Percentiles rank a stretch among this genome's conserved stretches.
These are phyloP conservation scores for Begonia fuchsioides DNA, from an alignment of 306 rosid species.

Conservation along the genomic window DNA sequence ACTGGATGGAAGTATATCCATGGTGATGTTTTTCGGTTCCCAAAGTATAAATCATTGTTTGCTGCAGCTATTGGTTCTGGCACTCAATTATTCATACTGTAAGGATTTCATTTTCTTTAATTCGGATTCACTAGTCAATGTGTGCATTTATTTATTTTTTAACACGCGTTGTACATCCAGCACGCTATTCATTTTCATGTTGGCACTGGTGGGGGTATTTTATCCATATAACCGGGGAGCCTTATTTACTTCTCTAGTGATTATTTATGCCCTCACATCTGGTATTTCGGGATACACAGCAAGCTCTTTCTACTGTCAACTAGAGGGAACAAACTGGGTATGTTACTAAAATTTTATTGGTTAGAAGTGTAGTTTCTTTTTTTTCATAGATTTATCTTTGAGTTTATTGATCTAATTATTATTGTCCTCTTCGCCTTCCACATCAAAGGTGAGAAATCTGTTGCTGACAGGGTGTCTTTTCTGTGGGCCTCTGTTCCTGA, in stretches of 20 bases:
- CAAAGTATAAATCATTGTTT: slow-evolving; percentile 66
- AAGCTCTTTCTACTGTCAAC: slow-evolving; percentile 83
- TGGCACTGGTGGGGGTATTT: slow-evolving; percentile 87
- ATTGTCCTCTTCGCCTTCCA: slow-evolving; percentile 16
- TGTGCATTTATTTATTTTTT: too few relatives aligned
- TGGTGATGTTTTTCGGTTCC: slow-evolving; percentile 93
- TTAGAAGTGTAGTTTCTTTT: neutral
- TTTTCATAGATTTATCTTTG: neutral
- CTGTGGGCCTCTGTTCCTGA: slow-evolving; percentile 87
- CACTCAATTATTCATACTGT: slow-evolving; percentile 86
- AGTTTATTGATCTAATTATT: slow-evolving; percentile 4
- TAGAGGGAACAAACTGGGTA: slow-evolving; percentile 93
- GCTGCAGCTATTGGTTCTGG: slow-evolving; percentile 97
- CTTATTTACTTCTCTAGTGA: slow-evolving; percentile 83
- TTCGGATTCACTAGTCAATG: too few relatives aligned
- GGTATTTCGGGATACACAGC: slow-evolving; percentile 94
- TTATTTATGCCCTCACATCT: slow-evolving; percentile 89
- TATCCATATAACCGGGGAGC: slow-evolving; percentile 98
- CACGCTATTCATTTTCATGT: slow-evolving; percentile 80
- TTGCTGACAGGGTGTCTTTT: slow-evolving; percentile 91
- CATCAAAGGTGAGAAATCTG: slow-evolving; percentile 73
- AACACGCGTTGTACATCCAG: slow-evolving; percentile 18
- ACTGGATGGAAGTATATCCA: slow-evolving; percentile 98
- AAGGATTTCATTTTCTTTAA: slow-evolving; percentile 21
- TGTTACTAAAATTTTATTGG: slow-evolving; percentile 6